Conservation (phyloP, 1,284 basidiomycete genomes). For the Xerocomus amazonicus region DNA sequence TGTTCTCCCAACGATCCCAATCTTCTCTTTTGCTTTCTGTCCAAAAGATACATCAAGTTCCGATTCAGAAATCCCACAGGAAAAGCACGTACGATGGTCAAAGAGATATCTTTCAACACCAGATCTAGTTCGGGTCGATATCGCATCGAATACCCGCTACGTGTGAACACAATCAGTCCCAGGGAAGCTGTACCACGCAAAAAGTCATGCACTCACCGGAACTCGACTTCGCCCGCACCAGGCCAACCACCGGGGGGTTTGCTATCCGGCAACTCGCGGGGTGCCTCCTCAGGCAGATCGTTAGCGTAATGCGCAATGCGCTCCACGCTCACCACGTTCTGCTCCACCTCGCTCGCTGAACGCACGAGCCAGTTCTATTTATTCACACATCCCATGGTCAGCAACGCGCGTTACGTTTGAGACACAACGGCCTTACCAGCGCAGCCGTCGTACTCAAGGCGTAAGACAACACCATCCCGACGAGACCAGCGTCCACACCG, state of each 20-base stretch:
- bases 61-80: not conserved
- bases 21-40: constrained; percentile 73
- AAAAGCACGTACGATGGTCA: constrained; percentile 52
- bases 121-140: constrained; percentile 83
- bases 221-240: constrained; percentile 68
- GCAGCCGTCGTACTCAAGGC: constrained; percentile 78
- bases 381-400: not conserved
- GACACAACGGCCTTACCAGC: constrained; percentile 43
- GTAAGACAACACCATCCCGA: constrained; percentile 88
- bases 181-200: too few species aligned
- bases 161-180: not conserved
- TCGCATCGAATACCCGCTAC: constrained; percentile 70
- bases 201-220: constrained; percentile 45
- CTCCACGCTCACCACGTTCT: constrained; percentile 90
- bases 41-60: not conserved
- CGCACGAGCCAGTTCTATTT: constrained; percentile 83
- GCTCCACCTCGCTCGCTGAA: constrained; percentile 87
- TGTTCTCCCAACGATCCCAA: constrained; percentile 86
- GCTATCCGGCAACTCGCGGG: constrained; percentile 66
- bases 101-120: constrained; percentile 70
- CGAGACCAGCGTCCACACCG: constrained; percentile 83
- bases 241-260: constrained; percentile 74
- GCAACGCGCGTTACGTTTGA: not conserved
- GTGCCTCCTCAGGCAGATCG: constrained; percentile 69
- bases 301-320: constrained; percentile 69